phyloP scores from a whole-genome alignment of 768 basidiomycete genomes.

The Tulasnella sp. region DNA sequence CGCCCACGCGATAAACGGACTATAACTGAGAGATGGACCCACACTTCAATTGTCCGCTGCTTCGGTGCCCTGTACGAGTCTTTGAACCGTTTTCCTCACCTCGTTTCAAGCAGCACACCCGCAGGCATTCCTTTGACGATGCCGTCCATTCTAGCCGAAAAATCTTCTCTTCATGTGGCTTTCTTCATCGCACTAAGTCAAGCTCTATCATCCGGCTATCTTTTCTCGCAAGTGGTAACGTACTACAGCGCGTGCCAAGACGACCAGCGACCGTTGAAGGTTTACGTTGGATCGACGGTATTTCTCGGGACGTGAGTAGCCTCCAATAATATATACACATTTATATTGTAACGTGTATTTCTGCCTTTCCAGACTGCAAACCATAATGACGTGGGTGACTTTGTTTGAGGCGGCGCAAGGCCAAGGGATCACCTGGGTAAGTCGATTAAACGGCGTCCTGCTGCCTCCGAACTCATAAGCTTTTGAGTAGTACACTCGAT shows the following conservation, averaged over 20 bases:
- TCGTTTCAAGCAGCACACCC: neutral
- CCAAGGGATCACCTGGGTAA: neutral
- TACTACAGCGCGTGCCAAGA: neutral
- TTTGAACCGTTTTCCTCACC: neutral
- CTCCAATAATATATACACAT: no score
- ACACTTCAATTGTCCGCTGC: neutral
- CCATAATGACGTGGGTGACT: neutral
- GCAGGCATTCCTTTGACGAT: neutral
- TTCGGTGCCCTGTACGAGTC: neutral
- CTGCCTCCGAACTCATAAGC: neutral
- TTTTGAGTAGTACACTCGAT: neutral
- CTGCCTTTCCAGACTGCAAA: neutral
- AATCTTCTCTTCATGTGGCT: neutral
- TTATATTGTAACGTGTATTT: neutral
- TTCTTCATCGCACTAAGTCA: constrained; percentile 5
- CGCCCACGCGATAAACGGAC: neutral
- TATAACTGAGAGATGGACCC: neutral
- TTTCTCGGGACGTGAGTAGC: neutral
- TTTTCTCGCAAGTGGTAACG: neutral
- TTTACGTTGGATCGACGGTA: neutral
- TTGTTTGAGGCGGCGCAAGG: neutral
- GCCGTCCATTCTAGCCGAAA: neutral
- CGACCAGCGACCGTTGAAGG: neutral
- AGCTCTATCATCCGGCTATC: neutral
- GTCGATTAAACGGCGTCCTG: neutral